These are phyloP conservation scores for Aspergillus conjunctus DNA, from an alignment of 495 filamentous ascomycete genomes.

Conservation along the genomic window DNA sequence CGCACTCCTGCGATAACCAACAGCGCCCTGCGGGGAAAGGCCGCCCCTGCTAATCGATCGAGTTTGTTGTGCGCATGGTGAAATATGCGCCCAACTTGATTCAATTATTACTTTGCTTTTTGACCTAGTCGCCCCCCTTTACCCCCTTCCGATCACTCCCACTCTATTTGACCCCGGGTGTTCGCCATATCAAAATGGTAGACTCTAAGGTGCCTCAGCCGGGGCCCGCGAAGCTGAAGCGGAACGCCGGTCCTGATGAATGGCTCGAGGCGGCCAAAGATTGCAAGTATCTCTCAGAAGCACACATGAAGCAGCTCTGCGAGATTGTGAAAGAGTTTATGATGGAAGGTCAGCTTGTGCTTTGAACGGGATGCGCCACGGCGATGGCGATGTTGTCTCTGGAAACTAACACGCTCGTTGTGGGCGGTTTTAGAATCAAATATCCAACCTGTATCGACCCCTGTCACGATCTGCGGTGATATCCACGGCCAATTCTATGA, in stretches of 20 bases:
- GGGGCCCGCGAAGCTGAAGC: constrained; percentile 80
- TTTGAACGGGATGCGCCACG: background rate
- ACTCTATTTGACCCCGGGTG: constrained; percentile 14
- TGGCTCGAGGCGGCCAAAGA: constrained; percentile 95
- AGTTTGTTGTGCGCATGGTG: background rate
- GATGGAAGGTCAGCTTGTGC: constrained; percentile 76
- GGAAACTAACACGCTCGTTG: constrained; percentile 10
- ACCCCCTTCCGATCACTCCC: constrained; percentile 11
- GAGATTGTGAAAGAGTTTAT: constrained; percentile 98
- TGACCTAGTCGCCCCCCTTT: background rate
- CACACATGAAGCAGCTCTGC: constrained; percentile 96
- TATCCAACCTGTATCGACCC: constrained; percentile 92
- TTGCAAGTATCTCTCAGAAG: constrained; percentile 93
- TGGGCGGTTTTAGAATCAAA: constrained; percentile 73
- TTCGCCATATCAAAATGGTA: constrained; percentile 34
- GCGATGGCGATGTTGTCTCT: background rate
- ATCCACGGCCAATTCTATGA: constrained; percentile 99
- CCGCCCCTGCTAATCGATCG: background rate
- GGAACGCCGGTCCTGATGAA: constrained; percentile 86
- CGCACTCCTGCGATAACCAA: constrained; percentile 11
- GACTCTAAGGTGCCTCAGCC: constrained; percentile 77
- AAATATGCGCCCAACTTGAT: constrained; percentile 6
- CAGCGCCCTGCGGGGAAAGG: constrained; percentile 19
- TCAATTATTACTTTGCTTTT: background rate
- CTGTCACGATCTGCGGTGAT: constrained; percentile 97